Evolutionary conservation across 2,329 filamentous ascomycete genomes (phyloP).

Genomic region (Claviceps lovelessii): DNA sequence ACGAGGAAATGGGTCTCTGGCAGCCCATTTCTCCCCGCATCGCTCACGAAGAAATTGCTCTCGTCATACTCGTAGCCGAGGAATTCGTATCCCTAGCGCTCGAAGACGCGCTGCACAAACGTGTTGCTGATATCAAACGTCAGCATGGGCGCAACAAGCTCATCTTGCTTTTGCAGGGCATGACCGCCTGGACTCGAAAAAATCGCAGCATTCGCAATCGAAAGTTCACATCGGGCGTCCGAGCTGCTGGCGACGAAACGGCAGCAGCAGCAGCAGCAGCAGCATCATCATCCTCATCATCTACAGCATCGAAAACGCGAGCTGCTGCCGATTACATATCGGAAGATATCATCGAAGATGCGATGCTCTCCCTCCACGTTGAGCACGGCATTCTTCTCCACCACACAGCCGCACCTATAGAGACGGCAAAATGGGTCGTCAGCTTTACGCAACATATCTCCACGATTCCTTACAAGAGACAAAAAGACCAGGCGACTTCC

Average conservation of each 20-base stretch:
- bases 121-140: conserved; percentile 41
- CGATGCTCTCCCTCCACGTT: conserved; percentile 55
- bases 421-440: conserved; percentile 59
- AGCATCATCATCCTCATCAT: conserved; percentile 15
- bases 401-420: conserved; percentile 44
- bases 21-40: conserved; percentile 42
- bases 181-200: conserved; percentile 51
- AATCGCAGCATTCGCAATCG: conserved; percentile 54
- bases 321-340: conserved; percentile 37
- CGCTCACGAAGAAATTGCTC: conserved; percentile 42
- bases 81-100: conserved; percentile 51
- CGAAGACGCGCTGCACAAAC: conserved; percentile 38
- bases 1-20: conserved; percentile 48
- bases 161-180: conserved; percentile 60
- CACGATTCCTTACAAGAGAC: conserved; percentile 55
- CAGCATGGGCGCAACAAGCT: conserved; percentile 38
- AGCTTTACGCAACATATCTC: conserved; percentile 68
- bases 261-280: conserved; percentile 14
- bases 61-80: conserved; percentile 47
- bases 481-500: conserved; percentile 32
- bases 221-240: conserved; percentile 51
- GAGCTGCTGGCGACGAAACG: conserved; percentile 22
- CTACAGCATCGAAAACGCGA: conserved; percentile 19
- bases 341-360: conserved; percentile 56
- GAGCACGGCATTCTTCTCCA: conserved; percentile 53